Conservation (phyloP, 1,284 basidiomycete species). For the Boletellus deceptivus region DNA sequence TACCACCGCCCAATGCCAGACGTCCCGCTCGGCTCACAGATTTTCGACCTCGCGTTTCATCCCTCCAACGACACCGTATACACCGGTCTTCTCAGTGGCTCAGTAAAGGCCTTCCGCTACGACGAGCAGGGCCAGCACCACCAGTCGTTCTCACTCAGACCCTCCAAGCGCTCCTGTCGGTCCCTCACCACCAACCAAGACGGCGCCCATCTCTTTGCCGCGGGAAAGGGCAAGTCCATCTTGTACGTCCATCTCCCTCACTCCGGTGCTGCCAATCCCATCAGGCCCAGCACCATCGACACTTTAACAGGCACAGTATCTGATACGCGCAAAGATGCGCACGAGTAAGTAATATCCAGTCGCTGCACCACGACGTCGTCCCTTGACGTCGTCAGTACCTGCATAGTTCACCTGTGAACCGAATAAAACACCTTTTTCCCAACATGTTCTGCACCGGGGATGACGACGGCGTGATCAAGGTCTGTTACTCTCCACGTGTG, state of each 20-base stretch:
- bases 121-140: conserved; percentile 61
- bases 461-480: conserved; percentile 92
- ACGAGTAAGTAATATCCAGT: conserved; percentile 63
- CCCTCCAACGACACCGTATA: conserved; percentile 70
- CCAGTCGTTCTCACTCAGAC: conserved; percentile 54
- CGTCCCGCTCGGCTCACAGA: conserved; percentile 71
- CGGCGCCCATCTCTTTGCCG: conserved; percentile 69
- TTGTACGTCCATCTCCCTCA: conserved; percentile 54
- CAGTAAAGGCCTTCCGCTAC: conserved; percentile 79
- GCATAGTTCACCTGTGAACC: conserved; percentile 79
- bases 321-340: conserved; percentile 63
- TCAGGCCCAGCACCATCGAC: conserved; percentile 60
- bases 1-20: conserved; percentile 56
- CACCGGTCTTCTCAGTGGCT: conserved; percentile 78
- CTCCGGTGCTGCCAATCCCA: neutral
- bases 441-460: conserved; percentile 84
- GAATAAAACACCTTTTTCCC: conserved; percentile 67
- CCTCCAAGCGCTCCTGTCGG: conserved; percentile 76
- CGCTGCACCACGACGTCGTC: conserved; percentile 4
- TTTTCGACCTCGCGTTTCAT: conserved; percentile 89
- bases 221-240: conserved; percentile 81
- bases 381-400: conserved; percentile 37
- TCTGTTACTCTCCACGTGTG: conserved; percentile 32
- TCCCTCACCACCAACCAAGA: conserved; percentile 63
- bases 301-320: conserved; percentile 61